Evolutionary conservation across 805 yeast species (phyloP).

Genomic region (Danielozyma ontarioensis): DNA sequence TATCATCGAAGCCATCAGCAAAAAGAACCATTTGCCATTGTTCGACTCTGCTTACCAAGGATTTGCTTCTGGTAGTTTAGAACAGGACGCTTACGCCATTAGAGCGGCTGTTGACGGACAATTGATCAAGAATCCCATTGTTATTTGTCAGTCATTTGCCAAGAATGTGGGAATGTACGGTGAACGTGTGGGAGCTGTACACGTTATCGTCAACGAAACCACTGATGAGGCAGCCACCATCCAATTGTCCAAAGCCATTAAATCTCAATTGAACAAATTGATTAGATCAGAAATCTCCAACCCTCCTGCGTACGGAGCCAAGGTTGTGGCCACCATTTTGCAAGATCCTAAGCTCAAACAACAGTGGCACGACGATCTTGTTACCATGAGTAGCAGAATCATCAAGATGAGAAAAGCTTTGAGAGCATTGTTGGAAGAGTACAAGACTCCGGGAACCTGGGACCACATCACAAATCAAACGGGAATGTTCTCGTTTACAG

Average conservation of each 20-base stretch:
- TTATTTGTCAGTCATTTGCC: constrained; percentile 93
- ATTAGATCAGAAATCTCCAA: constrained; percentile 85
- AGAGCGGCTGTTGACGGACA: constrained; percentile 50
- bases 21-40: constrained; percentile 65
- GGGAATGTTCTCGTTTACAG: constrained; percentile 97
- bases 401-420: constrained; percentile 69
- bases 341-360: constrained; percentile 57
- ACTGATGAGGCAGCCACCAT: constrained; percentile 16
- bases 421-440: constrained; percentile 48
- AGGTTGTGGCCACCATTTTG: constrained; percentile 74
- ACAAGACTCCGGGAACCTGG: constrained; percentile 87
- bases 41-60: constrained; percentile 98
- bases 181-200: constrained; percentile 94
- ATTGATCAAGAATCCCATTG: constrained; percentile 42
- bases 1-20: constrained; percentile 58
- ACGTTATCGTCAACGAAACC: constrained; percentile 51
- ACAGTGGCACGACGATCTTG: constrained; percentile 82
- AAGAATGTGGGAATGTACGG: constrained; percentile 97
- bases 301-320: constrained; percentile 95
- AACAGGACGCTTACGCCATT: constrained; percentile 79
- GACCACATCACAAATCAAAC: constrained; percentile 84
- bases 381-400: constrained; percentile 85
- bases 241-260: constrained; percentile 49
- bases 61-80: constrained; percentile 85
- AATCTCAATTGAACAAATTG: constrained; percentile 69